phyloP scores from a whole-genome alignment of 192 early-diverging fungal genomes.

The Spizellomyces sp. region DNA sequence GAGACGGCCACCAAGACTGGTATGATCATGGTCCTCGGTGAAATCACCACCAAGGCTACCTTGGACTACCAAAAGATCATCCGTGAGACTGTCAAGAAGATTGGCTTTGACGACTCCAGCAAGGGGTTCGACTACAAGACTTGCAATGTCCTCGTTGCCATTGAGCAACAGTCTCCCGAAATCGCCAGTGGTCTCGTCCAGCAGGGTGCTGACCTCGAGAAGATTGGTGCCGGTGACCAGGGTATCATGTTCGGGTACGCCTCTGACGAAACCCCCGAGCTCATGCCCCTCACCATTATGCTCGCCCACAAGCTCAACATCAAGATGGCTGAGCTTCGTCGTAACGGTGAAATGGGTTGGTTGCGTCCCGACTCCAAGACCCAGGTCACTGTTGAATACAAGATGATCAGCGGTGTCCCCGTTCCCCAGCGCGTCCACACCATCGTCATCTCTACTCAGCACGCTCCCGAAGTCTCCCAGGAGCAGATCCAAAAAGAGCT shows the following conservation, averaged over 20 bases:
- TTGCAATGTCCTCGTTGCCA: conserved; percentile 99
- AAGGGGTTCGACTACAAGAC: conserved; percentile 99
- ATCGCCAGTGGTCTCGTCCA: conserved; percentile 97
- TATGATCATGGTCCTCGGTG: conserved; percentile 99
- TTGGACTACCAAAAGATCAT: conserved; percentile 99
- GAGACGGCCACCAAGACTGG: conserved; percentile 99
- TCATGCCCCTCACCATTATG: conserved; percentile 95
- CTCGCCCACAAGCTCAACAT: conserved; percentile 98
- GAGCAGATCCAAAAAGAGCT: conserved; percentile 84
- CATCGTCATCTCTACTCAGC: conserved; percentile 97
- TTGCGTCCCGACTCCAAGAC: conserved; percentile 99
- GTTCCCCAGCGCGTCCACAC: conserved; percentile 95
- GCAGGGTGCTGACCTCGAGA: conserved; percentile 86
- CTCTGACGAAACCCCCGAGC: conserved; percentile 98
- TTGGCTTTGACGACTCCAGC: conserved; percentile 97
- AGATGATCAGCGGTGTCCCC: conserved; percentile 91
- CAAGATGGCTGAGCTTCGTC: conserved; percentile 94
- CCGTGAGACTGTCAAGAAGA: conserved; percentile 97
- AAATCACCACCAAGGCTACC: conserved; percentile 98
- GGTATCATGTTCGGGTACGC: conserved; percentile 87
- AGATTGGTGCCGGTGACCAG: conserved; percentile 99
- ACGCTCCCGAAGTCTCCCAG: conserved; percentile 84
- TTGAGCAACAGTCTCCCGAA: conserved; percentile 99
- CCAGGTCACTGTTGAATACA: conserved; percentile 99
- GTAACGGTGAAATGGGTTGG: conserved; percentile 86